phyloP scores from a whole-genome alignment of 805 yeast genomes.

The Scheffersomyces lignosus region DNA sequence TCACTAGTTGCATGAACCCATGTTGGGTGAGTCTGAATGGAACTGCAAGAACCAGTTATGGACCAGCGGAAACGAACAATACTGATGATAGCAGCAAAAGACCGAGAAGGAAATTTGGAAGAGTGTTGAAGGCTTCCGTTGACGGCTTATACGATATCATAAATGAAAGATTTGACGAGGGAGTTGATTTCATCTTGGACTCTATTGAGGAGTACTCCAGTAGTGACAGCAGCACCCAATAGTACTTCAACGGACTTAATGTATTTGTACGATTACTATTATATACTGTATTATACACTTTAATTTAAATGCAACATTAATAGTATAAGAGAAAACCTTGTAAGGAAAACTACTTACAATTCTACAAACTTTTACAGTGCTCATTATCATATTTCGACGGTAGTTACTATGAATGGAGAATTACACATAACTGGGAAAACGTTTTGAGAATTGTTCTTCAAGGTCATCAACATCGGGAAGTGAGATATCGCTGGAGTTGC shows the following conservation, averaged over 20 bases:
- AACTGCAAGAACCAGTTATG: constrained; percentile 17
- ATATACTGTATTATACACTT: constrained; percentile 3
- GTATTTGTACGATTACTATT: no score
- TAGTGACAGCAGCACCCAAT: constrained; percentile 15
- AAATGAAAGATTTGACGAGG: constrained; percentile 81
- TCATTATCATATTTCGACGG: no score
- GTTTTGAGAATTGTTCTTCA: constrained; percentile 55
- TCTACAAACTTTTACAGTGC: no score
- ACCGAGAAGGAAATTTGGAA: constrained; percentile 89
- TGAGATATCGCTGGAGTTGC: constrained; percentile 42
- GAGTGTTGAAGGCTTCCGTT: constrained; percentile 72
- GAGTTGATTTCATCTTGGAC: constrained; percentile 79
- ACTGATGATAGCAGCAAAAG: constrained; percentile 48
- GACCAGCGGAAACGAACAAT: constrained; percentile 14
- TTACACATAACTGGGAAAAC: constrained; percentile 62
- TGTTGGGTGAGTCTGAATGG: constrained; percentile 67
- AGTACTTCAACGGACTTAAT: no score
- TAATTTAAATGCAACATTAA: not conserved
- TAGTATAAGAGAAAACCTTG: not conserved
- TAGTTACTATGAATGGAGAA: no score
- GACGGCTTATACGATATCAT: constrained; percentile 77
- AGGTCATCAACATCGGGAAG: constrained; percentile 58
- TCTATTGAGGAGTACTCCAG: constrained; percentile 59
- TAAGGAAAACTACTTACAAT: not conserved
- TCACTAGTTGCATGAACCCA: constrained; percentile 70